Conservation (phyloP, 2,329 filamentous ascomycete species). For the Truncatella angustata region DNA sequence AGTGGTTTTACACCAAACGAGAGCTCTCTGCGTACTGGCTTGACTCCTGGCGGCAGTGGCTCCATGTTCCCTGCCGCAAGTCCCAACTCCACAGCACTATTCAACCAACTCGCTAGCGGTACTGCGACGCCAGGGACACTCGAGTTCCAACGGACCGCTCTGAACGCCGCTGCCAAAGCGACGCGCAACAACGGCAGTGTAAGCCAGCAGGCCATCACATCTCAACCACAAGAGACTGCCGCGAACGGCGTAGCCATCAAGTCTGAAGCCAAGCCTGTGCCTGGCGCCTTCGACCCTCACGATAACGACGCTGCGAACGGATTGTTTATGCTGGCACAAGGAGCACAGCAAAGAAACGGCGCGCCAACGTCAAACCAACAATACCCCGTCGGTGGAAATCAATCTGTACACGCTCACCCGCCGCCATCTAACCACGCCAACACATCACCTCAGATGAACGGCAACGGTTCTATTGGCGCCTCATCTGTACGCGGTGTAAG, state of each 20-base stretch:
- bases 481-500: conserved; percentile 56
- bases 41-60: conserved; percentile 91
- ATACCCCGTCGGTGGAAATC: conserved; percentile 44
- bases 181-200: conserved; percentile 43
- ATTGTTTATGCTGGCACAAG: conserved; percentile 83
- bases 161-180: conserved; percentile 73
- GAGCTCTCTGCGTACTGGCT: conserved; percentile 83
- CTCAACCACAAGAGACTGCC: conserved; percentile 52
- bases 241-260: conserved; percentile 43
- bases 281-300: conserved; percentile 78
- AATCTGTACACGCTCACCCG: conserved; percentile 50
- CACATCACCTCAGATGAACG: conserved; percentile 51
- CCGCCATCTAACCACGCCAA: conserved; percentile 35
- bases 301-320: conserved; percentile 96
- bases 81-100: conserved; percentile 80
- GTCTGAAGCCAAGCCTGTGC: conserved; percentile 47
- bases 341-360: conserved; percentile 53
- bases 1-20: conserved; percentile 95
- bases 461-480: conserved; percentile 44
- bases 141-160: conserved; percentile 91
- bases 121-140: conserved; percentile 85
- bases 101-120: conserved; percentile 74
- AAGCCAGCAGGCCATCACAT: conserved; percentile 34
- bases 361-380: conserved; percentile 46
- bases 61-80: conserved; percentile 96